Percentiles rank a stretch among this genome's conserved stretches.
phyloP scores from a whole-genome alignment of 106 monocot species.

The Dendrobium catenatum region DNA sequence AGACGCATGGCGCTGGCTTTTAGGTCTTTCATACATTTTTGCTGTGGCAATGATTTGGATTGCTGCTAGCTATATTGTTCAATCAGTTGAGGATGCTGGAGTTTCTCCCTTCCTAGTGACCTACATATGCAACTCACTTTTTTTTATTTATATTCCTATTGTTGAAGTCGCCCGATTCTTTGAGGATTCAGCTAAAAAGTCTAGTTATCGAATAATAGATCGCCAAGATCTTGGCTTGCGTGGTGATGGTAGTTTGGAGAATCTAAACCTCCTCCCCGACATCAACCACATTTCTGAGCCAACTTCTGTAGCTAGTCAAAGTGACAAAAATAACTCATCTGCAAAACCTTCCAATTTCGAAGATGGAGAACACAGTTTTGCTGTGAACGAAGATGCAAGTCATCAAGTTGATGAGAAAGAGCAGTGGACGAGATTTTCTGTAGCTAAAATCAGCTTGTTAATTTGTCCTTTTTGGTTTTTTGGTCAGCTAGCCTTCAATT shows the following conservation, averaged over 20 bases:
- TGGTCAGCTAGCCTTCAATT: constrained; percentile 86
- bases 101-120: constrained; percentile 91
- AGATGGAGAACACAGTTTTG: background rate
- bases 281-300: background rate
- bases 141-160: constrained; percentile 77
- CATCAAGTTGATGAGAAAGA: constrained; percentile 39
- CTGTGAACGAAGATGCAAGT: constrained; percentile 7
- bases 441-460: constrained; percentile 80
- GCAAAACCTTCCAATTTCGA: background rate
- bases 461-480: constrained; percentile 96
- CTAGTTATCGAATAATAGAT: constrained; percentile 10
- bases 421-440: constrained; percentile 57
- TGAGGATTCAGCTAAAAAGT: constrained; percentile 36
- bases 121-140: constrained; percentile 91
- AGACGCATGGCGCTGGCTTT: constrained; percentile 51
- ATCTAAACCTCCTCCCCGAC: constrained; percentile 44
- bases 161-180: constrained; percentile 55
- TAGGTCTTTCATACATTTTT: constrained; percentile 75
- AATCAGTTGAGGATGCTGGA: constrained; percentile 81
- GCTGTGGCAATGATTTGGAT: constrained; percentile 91
- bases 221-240: background rate
- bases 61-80: constrained; percentile 91
- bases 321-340: background rate
- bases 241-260: constrained; percentile 33
- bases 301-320: background rate